Base-by-base conservation (phyloP, 1,284 basidiomycete species). In the Rhodofomes roseus region DNA sequence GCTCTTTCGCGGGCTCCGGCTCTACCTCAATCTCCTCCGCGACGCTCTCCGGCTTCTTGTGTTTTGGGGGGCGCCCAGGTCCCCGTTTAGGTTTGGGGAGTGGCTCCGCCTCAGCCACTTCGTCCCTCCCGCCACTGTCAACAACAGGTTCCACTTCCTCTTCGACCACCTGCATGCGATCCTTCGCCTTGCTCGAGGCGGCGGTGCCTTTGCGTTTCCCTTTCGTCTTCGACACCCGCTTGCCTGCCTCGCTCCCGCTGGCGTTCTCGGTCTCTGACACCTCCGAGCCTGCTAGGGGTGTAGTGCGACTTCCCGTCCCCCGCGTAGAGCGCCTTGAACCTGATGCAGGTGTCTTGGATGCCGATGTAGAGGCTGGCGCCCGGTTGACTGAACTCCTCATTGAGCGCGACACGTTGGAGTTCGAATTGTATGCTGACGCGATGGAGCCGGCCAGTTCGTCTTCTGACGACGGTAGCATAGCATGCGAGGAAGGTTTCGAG, bases 271-370 rank as follows among this genome's bases (percentile, higher is more conserved):
- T 66, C 36, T 73, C 64, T 52, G 71, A 70, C 27, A 68, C 56
- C 58, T 71, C 63, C 20, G 69, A 62, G 60, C 69, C 60, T 44
- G 54, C 55, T 16, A 52, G 60, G 5, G 65, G 59, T n/a, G 66
- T 65, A 59, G 64, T 69, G 14, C 63, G 52, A 57, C 59, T 64
- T 62, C 50, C 50, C 18, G 65, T 74, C 2, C 63, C 65, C 62
- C 64, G 61, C 0, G 76, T 74, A 8, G 76, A 68, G 51, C 71
- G 75, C 55, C 73, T 66, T 16, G 69, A 66, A 7, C 50, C 50
- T 3, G 50, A 52, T 14, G 59, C 66, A 0, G 68, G 70, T 9
- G 73, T 70, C 58, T 70, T 68, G 3, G 64, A 60, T 18, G 37
- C 16, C 37, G 37, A 12, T 18, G 37, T 16, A 4, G 61, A 65